Conservation (phyloP, 2,329 filamentous ascomycete genomes). For the Mycosphaerella sp. region DNA sequence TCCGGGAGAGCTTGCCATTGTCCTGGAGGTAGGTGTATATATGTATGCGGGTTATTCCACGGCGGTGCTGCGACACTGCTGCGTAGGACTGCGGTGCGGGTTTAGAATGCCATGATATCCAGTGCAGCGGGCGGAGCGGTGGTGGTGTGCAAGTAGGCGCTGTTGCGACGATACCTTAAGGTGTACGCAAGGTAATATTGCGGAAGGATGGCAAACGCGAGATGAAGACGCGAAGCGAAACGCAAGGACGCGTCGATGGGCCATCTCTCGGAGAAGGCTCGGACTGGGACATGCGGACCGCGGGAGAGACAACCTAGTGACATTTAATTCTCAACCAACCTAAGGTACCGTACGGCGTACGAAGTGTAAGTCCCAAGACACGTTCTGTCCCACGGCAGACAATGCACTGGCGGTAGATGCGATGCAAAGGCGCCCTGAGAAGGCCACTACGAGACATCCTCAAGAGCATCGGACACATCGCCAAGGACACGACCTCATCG, state of each 20-base stretch:
- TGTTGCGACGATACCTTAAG: neutral
- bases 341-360: too few species aligned
- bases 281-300: too few species aligned
- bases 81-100: neutral
- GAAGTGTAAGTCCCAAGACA: neutral
- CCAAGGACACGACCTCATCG: neutral
- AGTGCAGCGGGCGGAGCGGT: neutral
- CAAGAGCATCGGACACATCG: constrained; percentile 17
- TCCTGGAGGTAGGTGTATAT: neutral
- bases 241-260: too few species aligned
- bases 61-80: neutral
- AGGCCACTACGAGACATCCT: constrained; percentile 22
- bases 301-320: too few species aligned
- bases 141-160: neutral
- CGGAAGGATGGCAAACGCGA: neutral
- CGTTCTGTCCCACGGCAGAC: neutral
- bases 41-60: neutral
- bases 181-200: too few species aligned
- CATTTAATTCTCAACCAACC: too few species aligned
- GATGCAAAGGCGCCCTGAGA: constrained; percentile 18
- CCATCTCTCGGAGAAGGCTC: too few species aligned
- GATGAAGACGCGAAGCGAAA: neutral
- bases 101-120: neutral
- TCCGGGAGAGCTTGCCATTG: constrained; percentile 11
- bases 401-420: constrained; percentile 19